Conservation (phyloP, 805 yeast species). For the Candida silvatica region DNA sequence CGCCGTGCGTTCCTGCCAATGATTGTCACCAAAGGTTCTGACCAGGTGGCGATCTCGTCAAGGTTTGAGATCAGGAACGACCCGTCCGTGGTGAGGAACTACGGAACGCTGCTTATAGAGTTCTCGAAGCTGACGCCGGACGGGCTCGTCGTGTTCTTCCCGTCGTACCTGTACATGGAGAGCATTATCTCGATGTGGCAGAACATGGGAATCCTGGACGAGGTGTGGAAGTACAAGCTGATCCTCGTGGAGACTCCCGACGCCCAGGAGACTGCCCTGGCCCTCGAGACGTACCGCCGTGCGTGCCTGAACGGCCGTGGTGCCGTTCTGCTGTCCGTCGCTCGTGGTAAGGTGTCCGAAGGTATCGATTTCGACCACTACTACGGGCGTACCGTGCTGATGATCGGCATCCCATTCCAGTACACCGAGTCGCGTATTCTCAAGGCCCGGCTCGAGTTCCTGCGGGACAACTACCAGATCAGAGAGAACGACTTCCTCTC, state of each 20-base stretch:
- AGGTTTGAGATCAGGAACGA: slow-evolving; percentile 95
- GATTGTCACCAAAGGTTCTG: slow-evolving; percentile 96
- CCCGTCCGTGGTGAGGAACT: slow-evolving; percentile 95
- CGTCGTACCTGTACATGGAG: slow-evolving; percentile 96
- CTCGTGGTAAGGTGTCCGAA: slow-evolving; percentile 98
- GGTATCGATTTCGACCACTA: slow-evolving; percentile 99
- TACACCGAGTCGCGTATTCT: slow-evolving; percentile 94
- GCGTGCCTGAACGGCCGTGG: slow-evolving; percentile 98
- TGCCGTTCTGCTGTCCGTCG: slow-evolving; percentile 91
- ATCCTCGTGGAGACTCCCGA: slow-evolving; percentile 97
- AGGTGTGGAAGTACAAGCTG: slow-evolving; percentile 95
- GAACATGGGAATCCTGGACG: slow-evolving; percentile 94
- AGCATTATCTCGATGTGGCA: slow-evolving; percentile 99
- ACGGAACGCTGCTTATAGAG: slow-evolving; percentile 87
- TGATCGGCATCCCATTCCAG: slow-evolving; percentile 99
- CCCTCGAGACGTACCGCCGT: slow-evolving; percentile 88
- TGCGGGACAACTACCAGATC: slow-evolving; percentile 88
- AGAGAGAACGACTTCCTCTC: slow-evolving; percentile 91
- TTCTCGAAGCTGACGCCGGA: slow-evolving; percentile 95
- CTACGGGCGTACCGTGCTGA: slow-evolving; percentile 92
- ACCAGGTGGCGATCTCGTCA: slow-evolving; percentile 94
- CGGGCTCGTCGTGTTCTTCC: slow-evolving; percentile 96
- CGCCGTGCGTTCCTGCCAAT: slow-evolving; percentile 89
- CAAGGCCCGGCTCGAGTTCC: slow-evolving; percentile 88
- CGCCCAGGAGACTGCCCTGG: slow-evolving; percentile 95